Conservation (phyloP, 2,329 filamentous ascomycete species). For the Botryotinia globosa region DNA sequence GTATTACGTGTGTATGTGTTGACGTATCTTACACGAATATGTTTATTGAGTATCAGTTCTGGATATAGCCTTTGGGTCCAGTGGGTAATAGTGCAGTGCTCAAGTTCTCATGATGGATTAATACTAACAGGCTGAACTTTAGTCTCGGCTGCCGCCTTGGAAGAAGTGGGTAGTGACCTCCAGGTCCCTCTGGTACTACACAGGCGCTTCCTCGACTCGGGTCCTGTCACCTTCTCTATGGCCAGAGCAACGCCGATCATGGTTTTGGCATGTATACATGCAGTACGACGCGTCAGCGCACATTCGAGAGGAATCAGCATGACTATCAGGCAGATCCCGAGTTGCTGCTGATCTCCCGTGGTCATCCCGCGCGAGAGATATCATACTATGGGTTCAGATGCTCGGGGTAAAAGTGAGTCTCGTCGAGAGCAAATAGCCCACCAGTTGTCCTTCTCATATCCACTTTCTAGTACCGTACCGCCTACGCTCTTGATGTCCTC, state of each 20-base stretch:
- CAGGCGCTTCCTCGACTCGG: slow-evolving; percentile 1
- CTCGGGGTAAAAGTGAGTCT: background rate
- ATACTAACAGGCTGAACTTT: background rate
- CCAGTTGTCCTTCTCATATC: slow-evolving; percentile 98
- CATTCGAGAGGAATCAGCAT: background rate
- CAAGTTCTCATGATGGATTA: background rate
- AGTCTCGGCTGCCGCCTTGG: background rate
- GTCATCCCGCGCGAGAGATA: background rate
- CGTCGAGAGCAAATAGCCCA: slow-evolving; percentile 64
- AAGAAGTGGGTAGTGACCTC: background rate
- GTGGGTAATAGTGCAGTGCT: background rate
- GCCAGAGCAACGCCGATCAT: slow-evolving; percentile 13
- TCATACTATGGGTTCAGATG: background rate
- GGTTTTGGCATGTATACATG: background rate
- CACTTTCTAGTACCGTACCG: slow-evolving; percentile 71
- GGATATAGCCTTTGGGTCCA: background rate
- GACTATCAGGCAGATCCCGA: background rate
- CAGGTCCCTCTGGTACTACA: background rate
- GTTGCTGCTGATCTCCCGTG: background rate
- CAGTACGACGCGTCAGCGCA: background rate
- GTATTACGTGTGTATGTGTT: background rate
- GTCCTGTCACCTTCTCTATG: background rate
- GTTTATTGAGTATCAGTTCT: background rate
- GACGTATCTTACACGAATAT: background rate
- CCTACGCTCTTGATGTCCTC: slow-evolving; percentile 71